Percentiles rank a stretch among this genome's conserved stretches.
Conservation (phyloP, 2,329 filamentous ascomycete species). For the Fusarium fujikuroi region DNA sequence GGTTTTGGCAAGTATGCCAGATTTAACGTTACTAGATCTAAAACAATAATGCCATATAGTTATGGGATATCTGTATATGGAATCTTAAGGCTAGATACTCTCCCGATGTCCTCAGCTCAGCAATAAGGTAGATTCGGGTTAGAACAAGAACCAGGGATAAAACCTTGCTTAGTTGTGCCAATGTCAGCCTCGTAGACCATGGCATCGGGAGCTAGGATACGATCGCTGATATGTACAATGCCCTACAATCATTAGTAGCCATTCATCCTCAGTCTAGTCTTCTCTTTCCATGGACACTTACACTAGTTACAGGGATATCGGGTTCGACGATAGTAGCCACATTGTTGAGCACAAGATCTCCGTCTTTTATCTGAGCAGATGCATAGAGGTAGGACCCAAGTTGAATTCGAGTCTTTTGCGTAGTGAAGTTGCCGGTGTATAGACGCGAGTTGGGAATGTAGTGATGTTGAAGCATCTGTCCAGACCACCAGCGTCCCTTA, state of each 20-base stretch:
- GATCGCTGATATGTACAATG: not conserved
- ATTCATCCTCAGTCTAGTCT: rapidly evolving
- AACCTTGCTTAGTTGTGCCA: not conserved
- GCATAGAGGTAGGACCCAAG: not conserved
- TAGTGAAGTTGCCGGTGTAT: not conserved
- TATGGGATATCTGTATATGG: too few species aligned
- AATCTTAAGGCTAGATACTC: too few species aligned
- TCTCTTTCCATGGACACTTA: rapidly evolving
- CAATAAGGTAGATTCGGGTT: not conserved
- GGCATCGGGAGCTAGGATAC: not conserved
- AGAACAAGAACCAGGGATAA: not conserved
- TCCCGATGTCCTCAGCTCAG: rapidly evolving
- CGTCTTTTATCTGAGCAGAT: not conserved
- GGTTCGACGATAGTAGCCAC: not conserved
- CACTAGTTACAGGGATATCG: not conserved
- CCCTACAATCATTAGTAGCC: not conserved
- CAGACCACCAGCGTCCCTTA: not conserved
- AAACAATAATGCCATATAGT: too few species aligned
- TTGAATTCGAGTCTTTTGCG: not conserved
- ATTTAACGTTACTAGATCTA: rapidly evolving
- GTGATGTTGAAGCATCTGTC: not conserved
- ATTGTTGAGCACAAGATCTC: not conserved
- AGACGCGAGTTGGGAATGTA: not conserved
- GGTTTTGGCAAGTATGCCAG: not conserved
- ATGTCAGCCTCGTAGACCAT: not conserved